Percentiles rank a stretch among this genome's conserved stretches.
Conservation (phyloP, 1,284 basidiomycete species). For the Leucoagaricus sp. region DNA sequence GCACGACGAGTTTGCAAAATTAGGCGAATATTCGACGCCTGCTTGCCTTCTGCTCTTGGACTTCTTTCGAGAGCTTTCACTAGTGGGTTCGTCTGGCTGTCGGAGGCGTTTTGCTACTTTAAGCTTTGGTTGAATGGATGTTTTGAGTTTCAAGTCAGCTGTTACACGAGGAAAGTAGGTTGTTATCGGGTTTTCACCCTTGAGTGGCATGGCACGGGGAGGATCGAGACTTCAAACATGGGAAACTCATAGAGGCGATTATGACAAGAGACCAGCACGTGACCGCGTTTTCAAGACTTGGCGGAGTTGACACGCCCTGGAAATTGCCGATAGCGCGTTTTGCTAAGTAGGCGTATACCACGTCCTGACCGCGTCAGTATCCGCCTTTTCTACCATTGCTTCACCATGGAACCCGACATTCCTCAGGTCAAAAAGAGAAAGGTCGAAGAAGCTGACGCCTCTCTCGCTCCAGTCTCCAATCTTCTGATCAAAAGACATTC, state of each 20-base stretch:
- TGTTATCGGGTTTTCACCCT: slow-evolving; percentile 32
- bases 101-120: slow-evolving; percentile 1
- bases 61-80: slow-evolving; percentile 8
- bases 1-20: background rate
- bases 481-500: slow-evolving; percentile 88
- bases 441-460: slow-evolving; percentile 37
- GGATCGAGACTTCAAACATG: background rate
- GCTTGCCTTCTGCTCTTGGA: background rate
- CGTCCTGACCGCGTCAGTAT: slow-evolving; percentile 3
- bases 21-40: background rate
- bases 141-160: background rate
- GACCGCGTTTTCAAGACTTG: slow-evolving; percentile 12
- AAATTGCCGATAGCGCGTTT: slow-evolving; percentile 38
- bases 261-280: slow-evolving; percentile 4
- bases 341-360: slow-evolving; percentile 11
- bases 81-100: slow-evolving; percentile 1
- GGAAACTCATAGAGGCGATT: background rate
- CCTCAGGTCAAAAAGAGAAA: slow-evolving; percentile 57
- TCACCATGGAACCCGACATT: slow-evolving; percentile 23
- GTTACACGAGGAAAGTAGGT: slow-evolving; percentile 26
- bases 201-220: slow-evolving; percentile 21
- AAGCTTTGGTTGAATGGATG: background rate
- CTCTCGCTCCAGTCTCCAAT: slow-evolving; percentile 43
- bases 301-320: slow-evolving; percentile 45
- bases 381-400: background rate